Evolutionary conservation across 1,139 yeast genomes (phyloP), one percentile per base, ranked within the genome.

Genomic region (Zygosaccharomyces sapae): DNA sequence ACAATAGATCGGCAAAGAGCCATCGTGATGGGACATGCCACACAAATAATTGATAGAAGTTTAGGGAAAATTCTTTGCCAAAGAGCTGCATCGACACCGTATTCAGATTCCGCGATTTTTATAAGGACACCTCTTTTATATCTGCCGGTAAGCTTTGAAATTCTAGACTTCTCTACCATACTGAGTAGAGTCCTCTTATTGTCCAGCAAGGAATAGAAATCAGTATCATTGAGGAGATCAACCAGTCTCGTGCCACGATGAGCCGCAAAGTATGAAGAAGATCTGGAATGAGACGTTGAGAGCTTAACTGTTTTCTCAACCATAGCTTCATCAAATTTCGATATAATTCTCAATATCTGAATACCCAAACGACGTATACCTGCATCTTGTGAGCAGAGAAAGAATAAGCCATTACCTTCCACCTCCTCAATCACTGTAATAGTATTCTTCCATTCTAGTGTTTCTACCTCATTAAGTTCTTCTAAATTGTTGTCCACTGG

Each of bases 1-100:
- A 94, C 94, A 53, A 86, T 83, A n/a, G 95, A 85, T 12, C 99
- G 79, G 55, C 96, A 88, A 52, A 92, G 73, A 0, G 97, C 98
- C 62, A 92, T 89, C 0, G 96, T 94, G 65, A 92, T 83, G 0
- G 98, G 97, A 61, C 95, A 90, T 45, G 75, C 76, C 50, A 82
- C 88, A 56, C 87, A 89, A 53, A 94, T 80, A 2, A 81, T 74
- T 37, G 77, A 81, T 41, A 92, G 70, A 4, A 94, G 70, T 40
- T 76, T 78, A 1, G 97, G 97, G 59, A 86, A 90, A 1, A 85
- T 77, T 55, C 95, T 77, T 57, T 90, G 83, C 98, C 98, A 94
- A 20, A 94, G 70, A 0, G 98, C 96, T 1, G 95, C 83, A 65
- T 94, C 98, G 7, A 92, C 90, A 2, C 97, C 97, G 61, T 89